Percentiles rank a stretch among this genome's conserved stretches.
These are phyloP conservation scores for Bipolaris oryzae DNA, from an alignment of 2,329 filamentous ascomycete genomes.

Conservation along the genomic window DNA sequence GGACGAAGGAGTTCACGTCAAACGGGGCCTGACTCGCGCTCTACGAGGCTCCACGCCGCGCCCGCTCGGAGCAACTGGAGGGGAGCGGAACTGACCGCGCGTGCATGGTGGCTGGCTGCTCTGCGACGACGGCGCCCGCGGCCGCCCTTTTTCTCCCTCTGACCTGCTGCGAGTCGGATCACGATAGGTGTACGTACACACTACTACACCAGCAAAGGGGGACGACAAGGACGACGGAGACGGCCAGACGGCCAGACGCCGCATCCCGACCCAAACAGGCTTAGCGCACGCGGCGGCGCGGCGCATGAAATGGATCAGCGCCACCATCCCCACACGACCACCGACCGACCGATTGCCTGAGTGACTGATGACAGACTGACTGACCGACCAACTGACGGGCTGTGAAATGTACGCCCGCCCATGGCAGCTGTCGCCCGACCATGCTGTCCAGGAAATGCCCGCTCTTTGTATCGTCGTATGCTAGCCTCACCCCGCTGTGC, in stretches of 20 bases:
- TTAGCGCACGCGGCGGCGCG: background rate
- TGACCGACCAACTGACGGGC: background rate
- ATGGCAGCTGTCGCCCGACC: slow-evolving; percentile 27
- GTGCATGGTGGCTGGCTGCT: slow-evolving; percentile 18
- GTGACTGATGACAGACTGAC: background rate
- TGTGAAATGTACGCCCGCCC: slow-evolving; percentile 30
- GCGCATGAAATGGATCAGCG: slow-evolving; percentile 2
- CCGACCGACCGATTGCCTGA: slow-evolving; percentile 4
- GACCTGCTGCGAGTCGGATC: too few relatives aligned
- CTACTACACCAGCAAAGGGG: background rate
- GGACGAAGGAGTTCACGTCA: slow-evolving; percentile 26
- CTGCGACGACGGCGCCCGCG: slow-evolving; percentile 28
- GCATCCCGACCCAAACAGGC: background rate
- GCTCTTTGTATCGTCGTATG: slow-evolving; percentile 26
- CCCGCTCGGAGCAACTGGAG: slow-evolving; percentile 15
- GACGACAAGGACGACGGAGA: background rate
- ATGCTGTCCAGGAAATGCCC: slow-evolving; percentile 48
- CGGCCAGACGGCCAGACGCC: background rate
- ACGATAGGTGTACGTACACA: too few relatives aligned
- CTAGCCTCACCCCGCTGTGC: slow-evolving; percentile 26
- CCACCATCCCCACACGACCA: slow-evolving; percentile 11
- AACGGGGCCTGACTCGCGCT: slow-evolving; percentile 23
- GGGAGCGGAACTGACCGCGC: slow-evolving; percentile 21
- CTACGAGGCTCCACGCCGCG: slow-evolving; percentile 3
- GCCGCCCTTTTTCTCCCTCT: background rate